A percentile compares a stretch with the other conserved stretches of the same genome.
Evolutionary conservation across 2,329 filamentous ascomycete genomes (phyloP).

Genomic region (Penicillium glabrum): DNA sequence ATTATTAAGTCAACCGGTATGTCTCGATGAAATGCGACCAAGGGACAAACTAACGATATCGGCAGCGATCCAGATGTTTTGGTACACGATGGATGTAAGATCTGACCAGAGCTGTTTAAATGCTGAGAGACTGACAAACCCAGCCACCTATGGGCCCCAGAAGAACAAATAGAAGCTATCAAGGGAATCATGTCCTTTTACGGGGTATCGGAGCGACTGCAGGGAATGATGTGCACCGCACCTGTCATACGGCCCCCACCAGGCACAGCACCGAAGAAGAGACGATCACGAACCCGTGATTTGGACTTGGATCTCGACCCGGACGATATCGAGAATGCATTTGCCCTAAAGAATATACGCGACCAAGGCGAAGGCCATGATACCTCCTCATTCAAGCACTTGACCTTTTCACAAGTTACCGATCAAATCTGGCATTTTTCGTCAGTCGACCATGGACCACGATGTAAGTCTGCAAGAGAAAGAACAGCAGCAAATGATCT

Average conservation of each 20-base stretch:
- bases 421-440: constrained; percentile 75
- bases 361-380: constrained; percentile 22
- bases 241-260: constrained; percentile 41
- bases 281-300: constrained; percentile 8
- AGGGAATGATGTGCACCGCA: constrained; percentile 62
- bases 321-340: constrained; percentile 35
- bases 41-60: background rate
- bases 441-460: constrained; percentile 66
- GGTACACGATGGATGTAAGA: constrained; percentile 70
- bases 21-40: constrained; percentile 1
- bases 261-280: constrained; percentile 15
- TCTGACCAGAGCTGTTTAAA: background rate
- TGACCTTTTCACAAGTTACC: constrained; percentile 60
- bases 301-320: constrained; percentile 11
- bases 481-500: constrained; percentile 17
- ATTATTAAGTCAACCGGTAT: constrained; percentile 35
- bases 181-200: constrained; percentile 61
- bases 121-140: background rate
- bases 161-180: constrained; percentile 58
- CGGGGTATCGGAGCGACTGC: constrained; percentile 66
- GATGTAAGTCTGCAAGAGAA: constrained; percentile 49
- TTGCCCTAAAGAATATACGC: constrained; percentile 21
- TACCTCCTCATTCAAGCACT: constrained; percentile 27
- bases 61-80: constrained; percentile 48
- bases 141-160: constrained; percentile 70